Percentiles rank a stretch among this genome's conserved stretches.
Evolutionary conservation across 441 rosid species (phyloP).

Genomic region (Francoa sonchifolia): DNA sequence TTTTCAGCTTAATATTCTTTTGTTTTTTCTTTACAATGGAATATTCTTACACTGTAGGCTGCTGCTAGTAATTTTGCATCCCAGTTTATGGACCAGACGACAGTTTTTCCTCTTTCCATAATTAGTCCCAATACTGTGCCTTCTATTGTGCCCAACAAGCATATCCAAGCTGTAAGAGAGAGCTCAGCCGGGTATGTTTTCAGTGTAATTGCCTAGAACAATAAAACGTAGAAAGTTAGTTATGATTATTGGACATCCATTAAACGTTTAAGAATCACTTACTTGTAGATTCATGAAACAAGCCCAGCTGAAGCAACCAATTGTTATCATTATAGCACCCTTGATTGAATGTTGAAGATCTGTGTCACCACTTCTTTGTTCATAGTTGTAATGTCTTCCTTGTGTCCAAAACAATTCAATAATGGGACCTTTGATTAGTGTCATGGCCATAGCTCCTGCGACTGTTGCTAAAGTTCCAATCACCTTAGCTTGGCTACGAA

Average conservation of each 20-base stretch:
- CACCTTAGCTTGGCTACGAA: constrained; percentile 54
- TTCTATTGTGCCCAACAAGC: constrained; percentile 66
- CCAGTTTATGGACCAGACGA: constrained; percentile 58
- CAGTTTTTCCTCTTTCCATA: constrained; percentile 41
- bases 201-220: constrained; percentile 49
- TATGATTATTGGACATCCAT: not conserved
- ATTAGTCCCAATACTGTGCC: constrained; percentile 43
- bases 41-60: constrained; percentile 60
- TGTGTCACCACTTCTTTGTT: constrained; percentile 25
- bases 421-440: constrained; percentile 54
- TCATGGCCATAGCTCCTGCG: constrained; percentile 92
- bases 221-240: not conserved
- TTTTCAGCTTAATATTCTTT: too few relatives aligned
- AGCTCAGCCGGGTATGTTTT: constrained; percentile 66
- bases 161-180: constrained; percentile 75
- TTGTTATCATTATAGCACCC: constrained; percentile 56
- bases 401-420: constrained; percentile 47
- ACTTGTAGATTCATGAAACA: constrained; percentile 72
- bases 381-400: constrained; percentile 22
- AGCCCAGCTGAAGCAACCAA: constrained; percentile 66
- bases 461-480: constrained; percentile 70
- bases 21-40: too few relatives aligned
- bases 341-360: constrained; percentile 44
- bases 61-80: constrained; percentile 66
- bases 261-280: constrained; percentile 8